A percentile compares a stretch with the other conserved stretches of the same genome.
These are phyloP conservation scores for Pyrrhoderma lamaoense DNA, from an alignment of 1,284 basidiomycete genomes.

Conservation along the genomic window DNA sequence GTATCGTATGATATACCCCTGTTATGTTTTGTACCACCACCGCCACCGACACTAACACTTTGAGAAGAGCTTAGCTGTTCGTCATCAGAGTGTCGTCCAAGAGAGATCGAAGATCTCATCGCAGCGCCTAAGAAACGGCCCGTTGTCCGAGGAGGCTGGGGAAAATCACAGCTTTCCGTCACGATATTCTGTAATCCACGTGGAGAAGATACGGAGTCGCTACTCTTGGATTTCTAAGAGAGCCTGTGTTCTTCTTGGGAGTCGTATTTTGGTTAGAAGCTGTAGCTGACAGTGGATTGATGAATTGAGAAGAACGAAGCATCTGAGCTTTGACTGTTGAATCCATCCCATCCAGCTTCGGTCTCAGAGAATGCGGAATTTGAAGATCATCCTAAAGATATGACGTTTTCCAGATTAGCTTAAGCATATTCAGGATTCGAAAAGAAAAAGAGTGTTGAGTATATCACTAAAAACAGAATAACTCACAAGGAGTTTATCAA, in stretches of 20 bases:
- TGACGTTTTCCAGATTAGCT: no score
- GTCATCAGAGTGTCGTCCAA: constrained; percentile 13
- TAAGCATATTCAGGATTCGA: no score
- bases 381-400: constrained; percentile 68
- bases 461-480: background rate
- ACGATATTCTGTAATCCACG: constrained; percentile 30
- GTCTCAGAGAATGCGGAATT: constrained; percentile 68
- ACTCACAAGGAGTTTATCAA: constrained; percentile 65
- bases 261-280: constrained; percentile 7
- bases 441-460: background rate
- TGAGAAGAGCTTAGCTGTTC: background rate
- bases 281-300: constrained; percentile 37
- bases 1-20: constrained; percentile 51
- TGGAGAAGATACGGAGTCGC: constrained; percentile 56
- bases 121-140: constrained; percentile 23
- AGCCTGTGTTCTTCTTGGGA: constrained; percentile 28
- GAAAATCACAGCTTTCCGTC: constrained; percentile 26
- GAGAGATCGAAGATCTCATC: constrained; percentile 15
- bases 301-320: constrained; percentile 73
- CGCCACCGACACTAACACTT: no score
- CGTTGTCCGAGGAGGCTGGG: constrained; percentile 33
- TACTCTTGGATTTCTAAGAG: constrained; percentile 62
- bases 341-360: constrained; percentile 73
- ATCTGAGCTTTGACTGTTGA: constrained; percentile 82
- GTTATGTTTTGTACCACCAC: constrained; percentile 31